Base-by-base conservation (phyloP, 2,329 filamentous ascomycete species). In the Thielaviopsis populi region DNA sequence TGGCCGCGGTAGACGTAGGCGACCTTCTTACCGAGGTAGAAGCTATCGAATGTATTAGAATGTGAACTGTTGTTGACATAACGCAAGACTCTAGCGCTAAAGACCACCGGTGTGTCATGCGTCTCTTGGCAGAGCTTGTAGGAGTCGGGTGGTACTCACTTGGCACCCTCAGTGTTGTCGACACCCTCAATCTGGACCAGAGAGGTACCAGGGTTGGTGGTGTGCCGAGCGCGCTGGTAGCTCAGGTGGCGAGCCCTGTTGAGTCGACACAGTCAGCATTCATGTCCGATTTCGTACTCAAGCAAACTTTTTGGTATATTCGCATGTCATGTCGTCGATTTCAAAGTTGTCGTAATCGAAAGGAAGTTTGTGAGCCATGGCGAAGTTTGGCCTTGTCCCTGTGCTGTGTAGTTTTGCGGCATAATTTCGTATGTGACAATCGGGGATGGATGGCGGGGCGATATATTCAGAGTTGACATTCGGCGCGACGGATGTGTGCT, bases 121-220 rank as follows among this genome's bases (percentile, higher is more conserved):
- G 19, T 24, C 27, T 53, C 46, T 58, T 40, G 15, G 30, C 22
- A 22, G 41, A 46, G 24, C n/a, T 33, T 42, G 53, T 8, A 33
- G 17, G 15, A 37, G n/a, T 37, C 11, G 24, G n/a, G 24, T 58
- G 37, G 22, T 68, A 81, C 84, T 70, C 87, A 91, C 85, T 86
- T 89, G 79, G 94, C 92, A 76, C 87, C 89, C 74, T 89, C 82
- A 74, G 88, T 85, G 83, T 89, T 84, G 74, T 95, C 91, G 73
- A 97, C 94, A 78, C 92, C 92, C 84, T 99, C 92, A 75, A 99
- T 95, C 86, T 96, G 94, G 81, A 99, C 88, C 80, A 97, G 83
- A 77, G 89, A 89, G 73, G 89, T 95, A 80, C 87, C 86, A 73
- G 92, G 87, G 83, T 88, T 91, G 76, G 86, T 91, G 80, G 83